Evolutionary conservation across 2,329 filamentous ascomycete genomes (phyloP), one percentile per base, ranked within the genome.

Genomic region (Aspergillus quadricinctus): DNA sequence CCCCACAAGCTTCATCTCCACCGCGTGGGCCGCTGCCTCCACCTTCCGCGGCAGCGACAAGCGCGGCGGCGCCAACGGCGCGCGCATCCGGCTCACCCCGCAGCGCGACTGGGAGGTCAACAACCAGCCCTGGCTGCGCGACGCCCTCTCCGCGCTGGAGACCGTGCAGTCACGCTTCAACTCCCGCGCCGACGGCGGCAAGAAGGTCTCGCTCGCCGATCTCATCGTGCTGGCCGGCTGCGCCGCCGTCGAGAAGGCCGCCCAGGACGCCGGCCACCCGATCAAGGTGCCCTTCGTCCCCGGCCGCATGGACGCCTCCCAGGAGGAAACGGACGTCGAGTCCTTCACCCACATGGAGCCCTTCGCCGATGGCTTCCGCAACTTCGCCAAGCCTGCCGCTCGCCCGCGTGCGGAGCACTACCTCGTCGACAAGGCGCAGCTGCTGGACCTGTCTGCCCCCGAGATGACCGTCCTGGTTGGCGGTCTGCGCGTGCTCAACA

Each of bases 51-150:
- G 85, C 64, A 83, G 84, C 64, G 89, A 92, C 79, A 92, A 92
- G 84, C 89, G 89, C 62, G 89, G 89, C 64, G 89, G 89, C 69
- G 89, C 89, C 75, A 92, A 92, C 67, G 89, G 89, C 65, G 88
- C 84, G 14, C 88, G 89, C 65, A 89, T 92, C 66, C 86, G 87
- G 35, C 86, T 92, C 10, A 78, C 81, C 59, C 89, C 89, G 25
- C 86, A 89, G 77, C 85, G 84, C 65, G 78, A 83, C 72, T 92
- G 89, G 88, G 75, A 83, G 67, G 81, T 86, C 69, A 92, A 92
- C 82, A 88, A 90, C 78, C 88, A 88, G 28, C 65, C 79, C 1
- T 82, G 88, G 74, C 78, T 92, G 43, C 74, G 76, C 54, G 77
- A 87, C 71, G 84, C 88, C 2, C 77, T 92, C 40, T 67, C 69